Evolutionary conservation across 257 asterid genomes (phyloP).

Genomic region (Knoxia roxburghii): DNA sequence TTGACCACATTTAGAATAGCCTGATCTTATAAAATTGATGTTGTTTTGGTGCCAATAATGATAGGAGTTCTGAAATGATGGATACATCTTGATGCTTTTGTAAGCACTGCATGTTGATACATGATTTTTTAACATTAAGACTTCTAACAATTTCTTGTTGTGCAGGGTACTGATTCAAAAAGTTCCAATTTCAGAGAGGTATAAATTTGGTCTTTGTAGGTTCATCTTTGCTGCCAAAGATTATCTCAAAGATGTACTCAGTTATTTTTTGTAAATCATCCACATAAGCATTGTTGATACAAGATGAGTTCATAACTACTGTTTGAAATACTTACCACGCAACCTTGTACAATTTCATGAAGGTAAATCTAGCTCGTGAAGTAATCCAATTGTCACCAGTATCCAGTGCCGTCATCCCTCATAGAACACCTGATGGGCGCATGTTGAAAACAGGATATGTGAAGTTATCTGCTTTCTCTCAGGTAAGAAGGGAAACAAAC

Average conservation of each 20-base stretch:
- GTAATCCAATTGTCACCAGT: constrained; percentile 69
- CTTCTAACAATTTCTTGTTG: neutral
- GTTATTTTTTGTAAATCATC: neutral
- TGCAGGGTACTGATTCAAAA: constrained; percentile 49
- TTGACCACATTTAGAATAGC: neutral
- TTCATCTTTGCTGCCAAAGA: neutral
- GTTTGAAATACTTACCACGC: neutral
- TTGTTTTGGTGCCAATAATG: neutral
- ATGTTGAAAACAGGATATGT: constrained; percentile 76
- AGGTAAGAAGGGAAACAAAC: constrained; percentile 37
- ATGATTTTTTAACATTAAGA: neutral
- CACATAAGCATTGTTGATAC: neutral
- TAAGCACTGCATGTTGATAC: neutral
- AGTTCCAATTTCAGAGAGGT: constrained; percentile 64
- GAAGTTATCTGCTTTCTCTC: constrained; percentile 71
- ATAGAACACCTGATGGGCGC: constrained; percentile 61
- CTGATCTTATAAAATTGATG: neutral
- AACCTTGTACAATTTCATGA: constrained; percentile 5
- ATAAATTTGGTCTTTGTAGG: constrained; percentile 9
- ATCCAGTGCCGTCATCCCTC: constrained; percentile 71
- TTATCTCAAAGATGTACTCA: neutral
- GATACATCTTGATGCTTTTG: neutral
- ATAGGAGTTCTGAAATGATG: neutral
- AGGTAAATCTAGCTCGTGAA: constrained; percentile 88
- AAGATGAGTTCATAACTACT: neutral